phyloP scores from a whole-genome alignment of 176 grass and related monocot species.

The Oryza brachyantha region DNA sequence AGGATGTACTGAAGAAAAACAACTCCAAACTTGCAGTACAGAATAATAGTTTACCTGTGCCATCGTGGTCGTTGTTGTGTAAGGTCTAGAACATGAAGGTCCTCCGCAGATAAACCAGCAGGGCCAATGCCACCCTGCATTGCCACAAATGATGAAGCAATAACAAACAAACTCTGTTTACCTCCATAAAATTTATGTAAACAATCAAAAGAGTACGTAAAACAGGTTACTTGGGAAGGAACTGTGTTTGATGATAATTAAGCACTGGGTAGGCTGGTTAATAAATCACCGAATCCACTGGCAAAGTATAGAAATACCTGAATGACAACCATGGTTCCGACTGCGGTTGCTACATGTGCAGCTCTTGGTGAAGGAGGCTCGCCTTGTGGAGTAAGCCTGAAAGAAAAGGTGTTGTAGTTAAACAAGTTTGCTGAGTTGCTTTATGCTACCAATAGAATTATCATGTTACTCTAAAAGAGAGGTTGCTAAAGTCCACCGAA shows the following conservation, averaged over 20 bases:
- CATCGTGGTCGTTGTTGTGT: constrained; percentile 96
- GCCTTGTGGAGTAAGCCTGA: constrained; percentile 88
- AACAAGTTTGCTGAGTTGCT: constrained; percentile 5
- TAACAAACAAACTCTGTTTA: constrained; percentile 5
- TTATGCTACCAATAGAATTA: constrained; percentile 1
- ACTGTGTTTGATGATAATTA: constrained; percentile 1
- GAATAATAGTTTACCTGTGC: constrained; percentile 79
- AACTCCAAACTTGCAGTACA: constrained; percentile 1
- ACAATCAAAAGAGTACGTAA: background rate
- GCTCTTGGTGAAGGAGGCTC: constrained; percentile 98
- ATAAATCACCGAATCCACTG: background rate
- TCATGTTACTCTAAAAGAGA: constrained; percentile 19
- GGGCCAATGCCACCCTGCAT: constrained; percentile 97
- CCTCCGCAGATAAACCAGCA: constrained; percentile 98
- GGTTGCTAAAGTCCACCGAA: constrained; percentile 21
- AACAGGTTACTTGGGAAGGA: background rate
- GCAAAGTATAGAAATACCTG: constrained; percentile 56
- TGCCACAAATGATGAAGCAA: constrained; percentile 2
- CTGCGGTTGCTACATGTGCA: constrained; percentile 97
- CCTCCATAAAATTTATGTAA: background rate
- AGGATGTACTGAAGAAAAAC: constrained; percentile 16
- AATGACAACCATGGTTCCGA: constrained; percentile 99
- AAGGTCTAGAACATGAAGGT: constrained; percentile 98
- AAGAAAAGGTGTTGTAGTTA: constrained; percentile 20
- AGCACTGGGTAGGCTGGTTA: background rate